Evolutionary conservation across 2,329 filamentous ascomycete genomes (phyloP).

Genomic region (Fusarium praegraminearum): DNA sequence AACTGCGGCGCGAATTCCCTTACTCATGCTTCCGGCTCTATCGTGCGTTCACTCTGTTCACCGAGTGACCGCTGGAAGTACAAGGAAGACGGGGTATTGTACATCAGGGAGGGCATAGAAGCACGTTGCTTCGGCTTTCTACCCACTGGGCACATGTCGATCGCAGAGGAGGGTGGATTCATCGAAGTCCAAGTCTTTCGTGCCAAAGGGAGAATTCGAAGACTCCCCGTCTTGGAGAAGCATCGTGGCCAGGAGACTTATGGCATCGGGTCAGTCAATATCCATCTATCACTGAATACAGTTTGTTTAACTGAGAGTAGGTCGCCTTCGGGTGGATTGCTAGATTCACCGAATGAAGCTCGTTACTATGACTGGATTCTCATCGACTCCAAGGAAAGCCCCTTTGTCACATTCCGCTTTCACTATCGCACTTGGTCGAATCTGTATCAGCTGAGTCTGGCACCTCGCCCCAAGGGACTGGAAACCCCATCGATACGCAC

Average conservation of each 20-base stretch:
- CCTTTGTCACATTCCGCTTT: slow-evolving; percentile 66
- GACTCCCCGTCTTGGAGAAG: slow-evolving; percentile 56
- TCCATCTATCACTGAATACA: background rate
- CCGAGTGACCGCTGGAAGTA: slow-evolving; percentile 59
- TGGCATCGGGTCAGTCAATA: slow-evolving; percentile 64
- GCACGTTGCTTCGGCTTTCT: slow-evolving; percentile 65
- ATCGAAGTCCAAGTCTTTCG: slow-evolving; percentile 67
- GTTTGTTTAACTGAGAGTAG: slow-evolving; percentile 50
- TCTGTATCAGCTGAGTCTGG: slow-evolving; percentile 62
- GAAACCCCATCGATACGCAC: background rate
- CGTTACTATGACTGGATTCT: slow-evolving; percentile 66
- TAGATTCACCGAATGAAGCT: slow-evolving; percentile 63
- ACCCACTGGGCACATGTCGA: slow-evolving; percentile 52
- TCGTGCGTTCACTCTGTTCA: slow-evolving; percentile 62
- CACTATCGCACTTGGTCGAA: slow-evolving; percentile 67
- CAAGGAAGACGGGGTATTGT: slow-evolving; percentile 51
- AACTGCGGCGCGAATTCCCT: slow-evolving; percentile 64
- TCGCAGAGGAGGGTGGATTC: slow-evolving; percentile 66
- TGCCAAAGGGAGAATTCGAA: slow-evolving; percentile 60
- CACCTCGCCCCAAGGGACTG: slow-evolving; percentile 48
- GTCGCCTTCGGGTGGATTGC: slow-evolving; percentile 64
- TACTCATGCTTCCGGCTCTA: slow-evolving; percentile 52
- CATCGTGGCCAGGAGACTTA: slow-evolving; percentile 63
- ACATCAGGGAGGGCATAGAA: slow-evolving; percentile 59
- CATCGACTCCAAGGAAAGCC: slow-evolving; percentile 63